phyloP scores from a whole-genome alignment of 2,329 filamentous ascomycete genomes.

The Cryphonectria radicalis region DNA sequence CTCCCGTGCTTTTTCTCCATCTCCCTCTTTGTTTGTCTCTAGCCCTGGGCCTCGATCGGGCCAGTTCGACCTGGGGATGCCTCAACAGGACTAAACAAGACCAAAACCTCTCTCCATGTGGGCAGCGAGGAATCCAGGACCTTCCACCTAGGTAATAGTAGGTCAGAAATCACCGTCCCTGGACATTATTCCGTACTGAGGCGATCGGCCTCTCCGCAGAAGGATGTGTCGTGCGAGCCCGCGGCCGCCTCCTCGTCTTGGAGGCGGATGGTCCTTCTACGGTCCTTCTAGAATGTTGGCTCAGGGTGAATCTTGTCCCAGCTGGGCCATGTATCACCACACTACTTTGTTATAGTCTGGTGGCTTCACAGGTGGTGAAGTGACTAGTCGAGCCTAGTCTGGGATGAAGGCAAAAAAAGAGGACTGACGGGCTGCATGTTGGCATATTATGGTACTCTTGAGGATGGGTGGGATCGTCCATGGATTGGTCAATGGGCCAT shows the following conservation, averaged over 20 bases:
- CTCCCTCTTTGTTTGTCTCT: not conserved
- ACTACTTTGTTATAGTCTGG: not conserved
- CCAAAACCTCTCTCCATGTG: not conserved
- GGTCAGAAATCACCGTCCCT: not conserved
- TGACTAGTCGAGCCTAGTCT: not conserved
- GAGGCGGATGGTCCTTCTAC: not conserved
- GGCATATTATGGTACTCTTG: not conserved
- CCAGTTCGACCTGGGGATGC: too few species aligned
- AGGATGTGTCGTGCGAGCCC: not conserved
- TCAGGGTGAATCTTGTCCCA: not conserved
- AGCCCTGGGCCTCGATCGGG: too few species aligned
- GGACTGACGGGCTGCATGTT: not conserved
- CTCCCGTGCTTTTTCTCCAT: not conserved
- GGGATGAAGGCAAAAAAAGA: not conserved
- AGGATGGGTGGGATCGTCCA: not conserved
- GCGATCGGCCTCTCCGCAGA: not conserved
- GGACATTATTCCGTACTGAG: not conserved
- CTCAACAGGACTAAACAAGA: too few species aligned
- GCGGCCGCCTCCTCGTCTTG: not conserved
- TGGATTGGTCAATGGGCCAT: not conserved
- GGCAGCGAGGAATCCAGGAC: not conserved
- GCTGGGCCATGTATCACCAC: slow-evolving; percentile 1
- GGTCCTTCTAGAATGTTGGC: not conserved
- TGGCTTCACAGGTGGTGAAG: not conserved
- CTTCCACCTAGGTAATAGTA: not conserved